A percentile compares a stretch with the other conserved stretches of the same genome.
Evolutionary conservation across 768 basidiomycete species (phyloP).

Genomic region (Tulasnella sp.): DNA sequence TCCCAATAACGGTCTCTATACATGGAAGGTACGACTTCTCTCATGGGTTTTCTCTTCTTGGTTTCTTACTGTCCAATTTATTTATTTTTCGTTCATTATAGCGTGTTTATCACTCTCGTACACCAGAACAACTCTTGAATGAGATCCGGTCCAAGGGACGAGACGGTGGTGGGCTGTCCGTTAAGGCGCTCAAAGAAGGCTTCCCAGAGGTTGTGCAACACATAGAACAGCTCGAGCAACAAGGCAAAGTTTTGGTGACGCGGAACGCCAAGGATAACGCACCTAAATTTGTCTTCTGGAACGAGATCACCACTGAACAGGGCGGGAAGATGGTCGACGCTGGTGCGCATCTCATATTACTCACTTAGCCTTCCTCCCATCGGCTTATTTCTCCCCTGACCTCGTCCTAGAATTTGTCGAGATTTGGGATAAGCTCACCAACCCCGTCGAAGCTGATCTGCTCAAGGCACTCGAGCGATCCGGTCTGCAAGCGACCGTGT

Average conservation of each 20-base stretch:
- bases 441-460: slow-evolving; percentile 79
- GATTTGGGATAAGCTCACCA: slow-evolving; percentile 74
- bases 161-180: slow-evolving; percentile 74
- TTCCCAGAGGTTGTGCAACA: slow-evolving; percentile 82
- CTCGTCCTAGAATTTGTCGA: slow-evolving; percentile 62
- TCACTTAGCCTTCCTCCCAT: background rate
- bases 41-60: too few species aligned
- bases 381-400: background rate
- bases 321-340: slow-evolving; percentile 36
- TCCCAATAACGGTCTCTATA: slow-evolving; percentile 73
- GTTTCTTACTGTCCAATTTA: slow-evolving; percentile 10
- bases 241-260: slow-evolving; percentile 82
- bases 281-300: slow-evolving; percentile 80
- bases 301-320: slow-evolving; percentile 79
- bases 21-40: slow-evolving; percentile 55
- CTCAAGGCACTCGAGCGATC: slow-evolving; percentile 71
- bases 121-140: slow-evolving; percentile 69
- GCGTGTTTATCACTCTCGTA: slow-evolving; percentile 29
- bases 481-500: slow-evolving; percentile 69
- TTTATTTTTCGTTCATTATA: slow-evolving; percentile 50
- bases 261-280: slow-evolving; percentile 75
- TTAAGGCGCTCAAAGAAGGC: slow-evolving; percentile 76
- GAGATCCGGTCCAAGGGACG: slow-evolving; percentile 80
- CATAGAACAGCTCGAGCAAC: slow-evolving; percentile 81
- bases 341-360: background rate